phyloP scores from a whole-genome alignment of 768 basidiomycete genomes.

The Cystofilobasidium ferigula region DNA sequence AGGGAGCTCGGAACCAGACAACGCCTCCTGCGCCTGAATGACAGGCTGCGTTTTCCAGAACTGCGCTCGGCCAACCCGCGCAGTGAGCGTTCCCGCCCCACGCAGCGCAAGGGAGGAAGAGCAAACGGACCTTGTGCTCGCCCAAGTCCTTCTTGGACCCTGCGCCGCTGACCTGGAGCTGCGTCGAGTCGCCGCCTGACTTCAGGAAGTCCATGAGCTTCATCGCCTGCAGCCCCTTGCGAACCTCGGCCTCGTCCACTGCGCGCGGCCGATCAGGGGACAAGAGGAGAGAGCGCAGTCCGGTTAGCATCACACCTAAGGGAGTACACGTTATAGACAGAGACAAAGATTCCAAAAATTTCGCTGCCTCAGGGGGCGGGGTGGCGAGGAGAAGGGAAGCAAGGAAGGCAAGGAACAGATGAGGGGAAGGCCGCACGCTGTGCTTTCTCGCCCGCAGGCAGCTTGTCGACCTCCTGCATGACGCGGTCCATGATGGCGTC shows the following conservation, averaged over 20 bases:
- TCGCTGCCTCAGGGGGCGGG: too few species aligned
- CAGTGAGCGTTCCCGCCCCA: too few species aligned
- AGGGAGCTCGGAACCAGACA: not conserved
- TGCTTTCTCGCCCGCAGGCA: conserved; percentile 46
- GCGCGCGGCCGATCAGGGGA: not conserved
- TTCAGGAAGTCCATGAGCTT: conserved; percentile 75
- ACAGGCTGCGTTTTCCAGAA: conserved; percentile 99
- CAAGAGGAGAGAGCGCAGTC: not conserved
- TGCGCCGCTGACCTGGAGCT: conserved; percentile 54
- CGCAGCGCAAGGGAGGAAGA: not conserved
- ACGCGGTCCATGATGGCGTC: conserved; percentile 52
- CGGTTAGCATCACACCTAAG: too few species aligned
- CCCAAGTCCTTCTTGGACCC: conserved; percentile 69
- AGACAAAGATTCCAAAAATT: too few species aligned
- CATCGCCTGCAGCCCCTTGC: conserved; percentile 60
- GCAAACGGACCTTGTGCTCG: conserved; percentile 65
- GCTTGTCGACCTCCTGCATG: conserved; percentile 54
- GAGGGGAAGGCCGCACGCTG: conserved; percentile 4
- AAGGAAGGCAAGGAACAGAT: not conserved
- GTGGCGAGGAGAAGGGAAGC: too few species aligned
- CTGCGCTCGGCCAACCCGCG: conserved; percentile 38
- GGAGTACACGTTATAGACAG: too few species aligned
- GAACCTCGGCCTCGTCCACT: conserved; percentile 46
- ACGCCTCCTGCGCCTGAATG: conserved; percentile 58
- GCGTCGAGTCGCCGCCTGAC: not conserved